A percentile compares a stretch with the other conserved stretches of the same genome.
These are phyloP conservation scores for Plasmodium fragile DNA, from an alignment of 169 alveolate genomes.

Conservation along the genomic window DNA sequence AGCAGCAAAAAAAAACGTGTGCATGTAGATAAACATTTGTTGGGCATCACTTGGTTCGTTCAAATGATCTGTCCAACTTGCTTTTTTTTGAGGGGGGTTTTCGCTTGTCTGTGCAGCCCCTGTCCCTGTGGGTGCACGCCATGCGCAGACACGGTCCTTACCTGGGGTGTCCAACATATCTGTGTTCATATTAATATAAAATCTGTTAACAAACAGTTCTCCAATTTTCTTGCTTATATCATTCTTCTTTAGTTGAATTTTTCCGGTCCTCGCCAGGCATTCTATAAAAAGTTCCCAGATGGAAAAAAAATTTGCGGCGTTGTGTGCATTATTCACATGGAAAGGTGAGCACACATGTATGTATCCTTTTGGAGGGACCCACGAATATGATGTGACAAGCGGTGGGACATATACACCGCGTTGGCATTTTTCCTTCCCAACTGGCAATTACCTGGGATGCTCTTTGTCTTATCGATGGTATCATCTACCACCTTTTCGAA, in stretches of 20 bases:
- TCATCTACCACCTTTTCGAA: slow-evolving; percentile 89
- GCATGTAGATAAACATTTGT: background rate
- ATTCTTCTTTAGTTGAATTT: slow-evolving; percentile 84
- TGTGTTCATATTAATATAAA: slow-evolving; percentile 88
- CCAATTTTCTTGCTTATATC: slow-evolving; percentile 89
- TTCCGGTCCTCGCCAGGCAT: slow-evolving; percentile 88
- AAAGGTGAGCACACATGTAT: background rate
- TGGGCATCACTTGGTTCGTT: background rate
- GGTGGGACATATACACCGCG: background rate
- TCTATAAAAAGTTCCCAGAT: slow-evolving; percentile 67
- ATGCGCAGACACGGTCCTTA: background rate
- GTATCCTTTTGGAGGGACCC: background rate
- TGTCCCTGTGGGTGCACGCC: background rate
- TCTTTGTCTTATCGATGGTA: slow-evolving; percentile 87
- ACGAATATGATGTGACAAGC: background rate
- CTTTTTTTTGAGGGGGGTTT: background rate
- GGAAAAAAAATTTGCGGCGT: background rate
- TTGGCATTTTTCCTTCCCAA: background rate
- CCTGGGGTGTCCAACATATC: slow-evolving; percentile 91
- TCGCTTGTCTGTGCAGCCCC: background rate
- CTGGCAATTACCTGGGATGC: slow-evolving; percentile 82
- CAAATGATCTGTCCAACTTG: background rate
- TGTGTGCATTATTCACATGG: background rate
- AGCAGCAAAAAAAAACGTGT: background rate
- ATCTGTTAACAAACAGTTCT: slow-evolving; percentile 87